phyloP scores from a whole-genome alignment of 257 asterid genomes.

The Jacaranda copaia region DNA sequence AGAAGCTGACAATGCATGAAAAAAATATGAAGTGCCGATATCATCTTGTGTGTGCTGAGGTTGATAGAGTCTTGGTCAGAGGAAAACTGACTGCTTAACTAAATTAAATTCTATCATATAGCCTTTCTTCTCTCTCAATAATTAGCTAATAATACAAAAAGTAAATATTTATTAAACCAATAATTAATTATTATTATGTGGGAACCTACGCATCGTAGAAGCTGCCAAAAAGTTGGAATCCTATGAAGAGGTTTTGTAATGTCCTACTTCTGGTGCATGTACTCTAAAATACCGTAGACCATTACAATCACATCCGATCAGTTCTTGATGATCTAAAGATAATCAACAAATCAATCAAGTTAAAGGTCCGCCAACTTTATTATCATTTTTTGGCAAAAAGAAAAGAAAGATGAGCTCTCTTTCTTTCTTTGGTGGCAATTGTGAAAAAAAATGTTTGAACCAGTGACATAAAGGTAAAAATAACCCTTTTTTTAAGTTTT shows the following conservation, averaged over 20 bases:
- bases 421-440: too few relatives aligned
- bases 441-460: too few relatives aligned
- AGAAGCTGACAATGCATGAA: neutral
- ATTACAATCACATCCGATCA: neutral
- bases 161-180: conserved; percentile 31
- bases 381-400: too few relatives aligned
- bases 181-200: conserved; percentile 46
- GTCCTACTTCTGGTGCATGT: conserved; percentile 19
- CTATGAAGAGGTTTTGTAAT: conserved; percentile 36
- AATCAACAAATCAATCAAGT: too few relatives aligned
- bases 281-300: neutral
- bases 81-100: neutral
- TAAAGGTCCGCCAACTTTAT: too few relatives aligned
- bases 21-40: neutral
- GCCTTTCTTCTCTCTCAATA: conserved; percentile 7
- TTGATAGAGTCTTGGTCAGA: neutral
- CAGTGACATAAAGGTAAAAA: too few relatives aligned
- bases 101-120: neutral
- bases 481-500: neutral
- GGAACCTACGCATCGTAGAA: conserved; percentile 33
- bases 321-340: neutral
- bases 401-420: too few relatives aligned
- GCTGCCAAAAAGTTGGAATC: conserved; percentile 49
- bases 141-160: neutral
- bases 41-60: neutral